Base-by-base conservation (phyloP, 257 asterid genomes). In the Asclepias syriaca region DNA sequence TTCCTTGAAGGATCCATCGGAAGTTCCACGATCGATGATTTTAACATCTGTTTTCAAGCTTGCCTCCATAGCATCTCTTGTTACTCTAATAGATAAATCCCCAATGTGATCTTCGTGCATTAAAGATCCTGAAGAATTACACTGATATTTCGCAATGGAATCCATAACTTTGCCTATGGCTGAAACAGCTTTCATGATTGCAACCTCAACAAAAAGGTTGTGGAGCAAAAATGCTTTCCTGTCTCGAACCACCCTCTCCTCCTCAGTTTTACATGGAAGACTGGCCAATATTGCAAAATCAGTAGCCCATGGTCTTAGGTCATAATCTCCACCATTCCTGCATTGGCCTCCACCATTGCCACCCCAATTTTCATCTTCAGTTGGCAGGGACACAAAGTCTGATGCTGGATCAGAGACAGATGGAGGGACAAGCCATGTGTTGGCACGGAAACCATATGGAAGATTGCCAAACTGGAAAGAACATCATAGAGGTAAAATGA, bases 281-380 rank as follows among this genome's bases (percentile, higher is more conserved):
- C 73, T 86, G 19, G 96, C 97, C 89, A 95, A 78, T 75, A 85
- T 77, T 39, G 93, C 92, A 77, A 95, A 92, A 58, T 95, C 90
- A 13, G 86, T 87, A 16, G 97, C 97, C 99, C 99, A 95, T 13
- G 97, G 93, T 78, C 96, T 92, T 57, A 77, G 83, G 74, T 92
- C 99, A 76, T 87, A 70, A 79, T 86, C 90, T 63, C 96, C 98
- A 12, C 96, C 98, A 8, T 32, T 51, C 77, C 91, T 86, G 65
- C 98, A 97, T 74, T 84, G 96, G 70, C 98, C 99, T 68, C 99
- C 99, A 57, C 99, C 98, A 74, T 82, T 82, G 68, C 99, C 99
- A 66, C 96, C 98, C 98, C 97, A 95, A 32, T 74, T 84, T 77
- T 86, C 96, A 81, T 95, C 98, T 83, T 95, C 99, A 21, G 83